Conservation (phyloP, 2,329 filamentous ascomycete species). For the Macrophomina phaseolina region DNA sequence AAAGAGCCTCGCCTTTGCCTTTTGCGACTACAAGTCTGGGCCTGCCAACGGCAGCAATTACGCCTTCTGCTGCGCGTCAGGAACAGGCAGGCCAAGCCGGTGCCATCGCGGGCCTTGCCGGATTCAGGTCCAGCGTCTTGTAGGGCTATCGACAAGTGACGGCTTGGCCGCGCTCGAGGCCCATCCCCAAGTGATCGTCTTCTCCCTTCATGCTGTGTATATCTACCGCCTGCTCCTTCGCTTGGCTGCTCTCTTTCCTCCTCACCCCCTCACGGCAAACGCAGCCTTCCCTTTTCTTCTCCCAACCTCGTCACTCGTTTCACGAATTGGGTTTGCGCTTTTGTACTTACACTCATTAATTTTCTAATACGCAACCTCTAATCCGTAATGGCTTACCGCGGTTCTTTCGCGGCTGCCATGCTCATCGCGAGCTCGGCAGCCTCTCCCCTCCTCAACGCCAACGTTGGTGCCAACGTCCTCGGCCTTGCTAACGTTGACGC, state of each 20-base stretch:
- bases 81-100: conserved; percentile 5
- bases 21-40: background rate
- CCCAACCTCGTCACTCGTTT: conserved; percentile 27
- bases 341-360: conserved; percentile 23
- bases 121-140: background rate
- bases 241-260: conserved; percentile 11
- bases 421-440: conserved; percentile 9
- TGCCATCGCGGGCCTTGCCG: background rate
- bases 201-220: background rate
- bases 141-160: background rate
- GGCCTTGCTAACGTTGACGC: background rate
- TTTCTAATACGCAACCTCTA: conserved; percentile 4
- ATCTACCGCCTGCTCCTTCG: conserved; percentile 14
- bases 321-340: conserved; percentile 19
- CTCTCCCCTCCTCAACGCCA: conserved; percentile 21
- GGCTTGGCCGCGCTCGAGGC: background rate
- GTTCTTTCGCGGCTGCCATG: conserved; percentile 24
- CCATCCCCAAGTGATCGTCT: background rate
- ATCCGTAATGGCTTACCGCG: conserved; percentile 24
- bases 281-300: conserved; percentile 19
- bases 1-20: background rate
- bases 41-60: conserved; percentile 6
- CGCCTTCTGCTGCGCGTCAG: background rate
- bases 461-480: background rate
- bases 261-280: conserved; percentile 20